Conservation (phyloP, 225 moss, liverwort and hornwort species). For the Antitrichia curtipendula region DNA sequence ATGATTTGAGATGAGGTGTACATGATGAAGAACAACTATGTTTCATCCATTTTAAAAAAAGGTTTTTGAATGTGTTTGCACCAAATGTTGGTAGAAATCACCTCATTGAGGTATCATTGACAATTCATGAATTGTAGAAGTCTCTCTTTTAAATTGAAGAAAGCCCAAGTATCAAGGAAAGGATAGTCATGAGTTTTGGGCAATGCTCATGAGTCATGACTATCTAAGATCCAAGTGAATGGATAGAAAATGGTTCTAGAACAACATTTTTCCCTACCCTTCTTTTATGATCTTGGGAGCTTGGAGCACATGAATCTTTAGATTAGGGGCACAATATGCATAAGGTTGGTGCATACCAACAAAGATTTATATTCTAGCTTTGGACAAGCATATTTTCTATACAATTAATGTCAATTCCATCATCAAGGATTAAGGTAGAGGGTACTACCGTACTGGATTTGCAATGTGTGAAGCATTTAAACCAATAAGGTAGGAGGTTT, state of each 20-base stretch:
- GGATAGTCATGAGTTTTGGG: background rate
- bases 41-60: background rate
- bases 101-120: too few relatives aligned
- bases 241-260: background rate
- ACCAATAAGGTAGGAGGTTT: too few relatives aligned
- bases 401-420: background rate
- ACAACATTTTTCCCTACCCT: background rate
- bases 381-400: background rate
- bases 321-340: background rate
- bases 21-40: background rate
- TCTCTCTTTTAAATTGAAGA: background rate
- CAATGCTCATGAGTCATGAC: background rate
- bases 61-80: too few relatives aligned
- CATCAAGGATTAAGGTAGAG: background rate
- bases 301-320: background rate
- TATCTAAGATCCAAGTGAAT: background rate
- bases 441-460: background rate
- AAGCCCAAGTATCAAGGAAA: background rate
- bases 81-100: too few relatives aligned
- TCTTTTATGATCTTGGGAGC: background rate
- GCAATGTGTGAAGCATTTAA: background rate
- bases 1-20: background rate
- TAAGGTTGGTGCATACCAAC: background rate
- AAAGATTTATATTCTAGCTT: background rate
- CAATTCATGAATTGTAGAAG: background rate